Percentiles rank a stretch among this genome's conserved stretches.
phyloP scores from a whole-genome alignment of 2,329 filamentous ascomycete genomes.

The Botrytis galanthina region DNA sequence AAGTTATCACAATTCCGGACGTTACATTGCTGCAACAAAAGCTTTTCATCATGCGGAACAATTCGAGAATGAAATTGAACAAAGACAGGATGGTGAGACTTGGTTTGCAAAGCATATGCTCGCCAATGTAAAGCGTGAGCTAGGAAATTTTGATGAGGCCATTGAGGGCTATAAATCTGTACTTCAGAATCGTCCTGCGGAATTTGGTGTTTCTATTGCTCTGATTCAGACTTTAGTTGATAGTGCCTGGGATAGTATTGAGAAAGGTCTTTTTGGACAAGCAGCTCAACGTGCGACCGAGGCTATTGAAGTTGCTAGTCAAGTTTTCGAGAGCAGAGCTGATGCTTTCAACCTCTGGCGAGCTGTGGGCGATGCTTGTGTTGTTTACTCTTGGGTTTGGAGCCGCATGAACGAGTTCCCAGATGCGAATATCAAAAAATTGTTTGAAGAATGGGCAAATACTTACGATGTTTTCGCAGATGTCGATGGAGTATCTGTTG shows the following conservation, averaged over 20 bases:
- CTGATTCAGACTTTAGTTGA: conserved; percentile 86
- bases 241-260: conserved; percentile 71
- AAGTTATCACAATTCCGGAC: conserved; percentile 90
- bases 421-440: conserved; percentile 49
- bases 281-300: conserved; percentile 68
- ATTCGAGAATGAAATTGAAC: conserved; percentile 60
- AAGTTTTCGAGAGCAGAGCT: conserved; percentile 58
- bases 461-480: conserved; percentile 62
- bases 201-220: conserved; percentile 85
- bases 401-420: conserved; percentile 64
- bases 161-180: conserved; percentile 75
- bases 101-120: conserved; percentile 99
- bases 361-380: conserved; percentile 81
- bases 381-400: conserved; percentile 78
- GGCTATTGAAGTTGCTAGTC: conserved; percentile 65
- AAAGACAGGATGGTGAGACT: conserved; percentile 61
- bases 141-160: conserved; percentile 85
- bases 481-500: conserved; percentile 61
- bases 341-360: conserved; percentile 96
- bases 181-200: conserved; percentile 62
- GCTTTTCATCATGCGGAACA: conserved; percentile 83
- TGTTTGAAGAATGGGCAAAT: conserved; percentile 57
- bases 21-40: conserved; percentile 90
- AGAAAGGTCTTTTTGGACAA: conserved; percentile 84
- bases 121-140: conserved; percentile 87